phyloP scores from a whole-genome alignment of 2,329 filamentous ascomycete genomes.

The Aspergillus unguis region DNA sequence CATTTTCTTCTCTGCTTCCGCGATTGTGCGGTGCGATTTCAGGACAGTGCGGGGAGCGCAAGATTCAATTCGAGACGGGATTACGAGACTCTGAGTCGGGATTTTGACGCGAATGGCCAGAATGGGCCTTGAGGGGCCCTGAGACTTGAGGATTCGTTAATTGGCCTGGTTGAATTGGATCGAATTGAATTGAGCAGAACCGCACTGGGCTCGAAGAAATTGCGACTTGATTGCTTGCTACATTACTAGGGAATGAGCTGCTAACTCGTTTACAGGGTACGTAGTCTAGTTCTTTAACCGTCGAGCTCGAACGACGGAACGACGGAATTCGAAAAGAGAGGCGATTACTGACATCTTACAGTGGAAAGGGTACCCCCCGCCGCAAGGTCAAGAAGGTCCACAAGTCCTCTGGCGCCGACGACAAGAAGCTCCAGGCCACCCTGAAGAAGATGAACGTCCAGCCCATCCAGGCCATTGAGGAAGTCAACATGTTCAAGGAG shows the following conservation, averaged over 20 bases:
- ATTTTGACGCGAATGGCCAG: neutral
- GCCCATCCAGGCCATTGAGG: conserved; percentile 98
- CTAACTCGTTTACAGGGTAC: conserved; percentile 2
- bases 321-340: neutral
- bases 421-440: conserved; percentile 98
- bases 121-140: neutral
- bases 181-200: neutral
- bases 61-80: neutral
- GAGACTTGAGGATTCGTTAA: neutral
- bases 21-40: conserved; percentile 4
- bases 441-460: conserved; percentile 99
- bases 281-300: neutral
- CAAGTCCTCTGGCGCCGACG: conserved; percentile 86
- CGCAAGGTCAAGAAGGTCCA: conserved; percentile 98
- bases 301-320: no score
- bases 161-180: neutral
- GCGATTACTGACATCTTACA: conserved; percentile 30
- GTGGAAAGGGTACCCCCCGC: conserved; percentile 97
- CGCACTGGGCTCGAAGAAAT: neutral
- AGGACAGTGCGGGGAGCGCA: neutral
- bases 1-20: conserved; percentile 13
- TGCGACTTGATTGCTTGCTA: neutral
- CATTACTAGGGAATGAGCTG: neutral
- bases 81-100: neutral
- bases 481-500: conserved; percentile 99